Evolutionary conservation across 2,329 filamentous ascomycete genomes (phyloP), one percentile per base, ranked within the genome.

Genomic region (Cytospora leucostoma): DNA sequence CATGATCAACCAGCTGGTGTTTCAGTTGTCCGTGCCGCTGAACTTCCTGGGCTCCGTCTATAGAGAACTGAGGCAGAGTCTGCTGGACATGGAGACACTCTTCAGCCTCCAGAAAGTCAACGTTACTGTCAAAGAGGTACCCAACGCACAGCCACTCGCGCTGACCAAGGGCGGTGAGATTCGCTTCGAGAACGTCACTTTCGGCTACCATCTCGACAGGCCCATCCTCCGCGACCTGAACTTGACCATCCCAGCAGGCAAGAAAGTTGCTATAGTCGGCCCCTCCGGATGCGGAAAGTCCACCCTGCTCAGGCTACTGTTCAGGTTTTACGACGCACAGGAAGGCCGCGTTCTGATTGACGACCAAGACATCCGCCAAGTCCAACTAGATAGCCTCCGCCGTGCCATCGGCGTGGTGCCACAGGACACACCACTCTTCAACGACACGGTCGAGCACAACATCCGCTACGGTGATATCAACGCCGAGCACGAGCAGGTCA

Each of bases 41-140:
- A 99, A 99, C 81, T 99, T 99, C 76, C 82, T 99, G 4, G 95
- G 95, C n/a, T 96, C 93, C 15, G 94, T 99, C 13, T 99, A 99
- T 75, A 90, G 95, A 70, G 95, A 99, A 78, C 84, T 99, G 60
- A 86, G 95, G 62, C 95, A 99, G 78, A 97, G 92, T 27, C 82
- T 99, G 52, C 82, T 99, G 38, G 96, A 99, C 74, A 99, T 99
- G 95, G 95, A 98, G 77, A 98, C 95, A 0, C 84, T 99, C 7
- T 99, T 99, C 82, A 97, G 92, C 74, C 82, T 99, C 37, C 95
- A 99, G 76, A 98, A 96, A 75, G 94, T 98, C 73, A 96, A 98
- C 69, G 88, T 97, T 13, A 87, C 85, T 44, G 90, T 99, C 73
- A 88, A 86, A 70, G 93, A 99, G 70, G 82, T 85, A 60, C 84